These are phyloP conservation scores for Suillus lakei DNA, from an alignment of 768 basidiomycete species.

Conservation along the genomic window DNA sequence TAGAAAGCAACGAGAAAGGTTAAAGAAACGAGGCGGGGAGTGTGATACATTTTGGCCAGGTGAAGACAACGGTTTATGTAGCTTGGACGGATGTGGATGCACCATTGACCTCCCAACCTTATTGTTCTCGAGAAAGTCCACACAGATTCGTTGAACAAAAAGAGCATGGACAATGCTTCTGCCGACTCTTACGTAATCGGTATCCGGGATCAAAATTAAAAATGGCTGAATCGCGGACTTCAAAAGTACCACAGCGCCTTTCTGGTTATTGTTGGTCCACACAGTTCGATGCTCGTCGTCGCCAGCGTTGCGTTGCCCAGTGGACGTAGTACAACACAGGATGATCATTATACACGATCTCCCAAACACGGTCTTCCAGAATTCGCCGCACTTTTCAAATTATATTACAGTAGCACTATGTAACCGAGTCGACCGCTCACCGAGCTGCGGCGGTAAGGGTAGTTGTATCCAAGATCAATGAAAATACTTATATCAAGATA, in stretches of 20 bases:
- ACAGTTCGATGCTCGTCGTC: background rate
- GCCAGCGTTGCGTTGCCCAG: background rate
- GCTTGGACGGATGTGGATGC: conserved; percentile 3
- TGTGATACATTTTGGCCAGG: conserved; percentile 10
- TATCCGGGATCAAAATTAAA: conserved; percentile 13
- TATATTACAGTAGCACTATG: background rate
- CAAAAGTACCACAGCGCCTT: conserved; percentile 3
- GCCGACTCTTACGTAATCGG: conserved; percentile 9
- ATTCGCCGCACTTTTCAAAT: background rate
- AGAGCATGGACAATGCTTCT: conserved; percentile 14
- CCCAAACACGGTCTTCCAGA: background rate
- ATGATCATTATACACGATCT: background rate
- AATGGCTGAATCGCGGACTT: conserved; percentile 11
- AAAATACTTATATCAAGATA: background rate
- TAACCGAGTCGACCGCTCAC: background rate
- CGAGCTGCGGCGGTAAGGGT: background rate
- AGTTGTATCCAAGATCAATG: background rate
- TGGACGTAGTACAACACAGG: background rate
- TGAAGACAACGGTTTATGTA: conserved; percentile 27
- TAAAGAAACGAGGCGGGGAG: conserved; percentile 12
- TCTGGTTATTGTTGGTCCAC: background rate
- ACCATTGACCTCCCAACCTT: conserved; percentile 22
- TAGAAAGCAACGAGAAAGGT: conserved; percentile 14
- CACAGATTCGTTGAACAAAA: conserved; percentile 11
- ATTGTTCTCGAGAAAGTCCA: conserved; percentile 35